A percentile compares a stretch with the other conserved stretches of the same genome.
These are phyloP conservation scores for Rhodotorula glutinis DNA, from an alignment of 1,284 basidiomycete genomes.

Conservation along the genomic window DNA sequence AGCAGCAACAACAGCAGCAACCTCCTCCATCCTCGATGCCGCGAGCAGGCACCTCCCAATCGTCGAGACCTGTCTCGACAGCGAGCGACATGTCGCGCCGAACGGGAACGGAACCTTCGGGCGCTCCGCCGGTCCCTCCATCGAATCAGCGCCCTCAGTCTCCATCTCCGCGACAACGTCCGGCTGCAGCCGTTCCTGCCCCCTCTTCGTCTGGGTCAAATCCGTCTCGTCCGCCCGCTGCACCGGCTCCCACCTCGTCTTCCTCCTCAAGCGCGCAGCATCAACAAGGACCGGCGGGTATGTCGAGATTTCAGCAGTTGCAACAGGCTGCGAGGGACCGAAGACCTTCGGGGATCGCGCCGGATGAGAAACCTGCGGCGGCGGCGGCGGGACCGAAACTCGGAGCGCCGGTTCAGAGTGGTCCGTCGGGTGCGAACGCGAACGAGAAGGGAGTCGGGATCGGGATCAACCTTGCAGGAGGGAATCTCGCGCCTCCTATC, in stretches of 20 bases:
- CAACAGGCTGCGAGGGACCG: slow-evolving; percentile 1
- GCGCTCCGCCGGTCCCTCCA: too few species aligned
- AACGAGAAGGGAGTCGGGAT: slow-evolving; percentile 10
- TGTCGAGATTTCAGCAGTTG: background rate
- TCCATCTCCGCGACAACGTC: too few species aligned
- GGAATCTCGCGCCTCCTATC: background rate
- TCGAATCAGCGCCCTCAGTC: too few species aligned
- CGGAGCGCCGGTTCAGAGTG: background rate
- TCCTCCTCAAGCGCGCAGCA: background rate
- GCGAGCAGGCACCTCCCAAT: too few species aligned
- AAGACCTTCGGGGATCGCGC: background rate
- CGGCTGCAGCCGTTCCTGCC: background rate
- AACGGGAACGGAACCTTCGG: too few species aligned
- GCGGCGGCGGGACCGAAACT: background rate
- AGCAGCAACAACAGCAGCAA: too few species aligned
- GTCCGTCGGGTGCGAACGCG: background rate
- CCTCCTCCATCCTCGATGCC: background rate
- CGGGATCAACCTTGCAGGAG: slow-evolving; percentile 22
- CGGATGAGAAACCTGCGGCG: background rate
- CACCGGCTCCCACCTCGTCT: background rate
- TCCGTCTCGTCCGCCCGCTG: background rate
- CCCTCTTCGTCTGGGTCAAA: background rate
- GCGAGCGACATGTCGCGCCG: too few species aligned
- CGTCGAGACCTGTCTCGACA: too few species aligned
- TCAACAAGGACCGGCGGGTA: background rate